Percentiles rank a stretch among this genome's conserved stretches.
Conservation (phyloP, 306 rosid genomes). For the Clitoria ternatea region DNA sequence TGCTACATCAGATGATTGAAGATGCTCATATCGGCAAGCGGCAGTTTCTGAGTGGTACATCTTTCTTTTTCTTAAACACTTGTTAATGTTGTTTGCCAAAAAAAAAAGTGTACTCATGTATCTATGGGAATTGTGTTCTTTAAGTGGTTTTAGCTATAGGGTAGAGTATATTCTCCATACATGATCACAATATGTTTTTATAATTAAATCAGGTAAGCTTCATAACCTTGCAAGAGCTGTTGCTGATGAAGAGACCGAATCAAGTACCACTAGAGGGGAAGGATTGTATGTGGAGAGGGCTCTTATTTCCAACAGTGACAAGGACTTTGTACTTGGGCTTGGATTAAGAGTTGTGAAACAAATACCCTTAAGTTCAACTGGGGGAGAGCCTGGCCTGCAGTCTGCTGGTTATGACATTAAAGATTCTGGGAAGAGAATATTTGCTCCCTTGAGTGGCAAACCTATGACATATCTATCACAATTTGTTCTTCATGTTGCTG, state of each 20-base stretch:
- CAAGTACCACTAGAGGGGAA: slow-evolving; percentile 63
- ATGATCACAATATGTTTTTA: slow-evolving; percentile 25
- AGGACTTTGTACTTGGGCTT: slow-evolving; percentile 75
- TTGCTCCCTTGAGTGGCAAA: slow-evolving; percentile 77
- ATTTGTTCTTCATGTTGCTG: slow-evolving; percentile 92
- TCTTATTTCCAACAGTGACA: slow-evolving; percentile 53
- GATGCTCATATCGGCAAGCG: slow-evolving; percentile 94
- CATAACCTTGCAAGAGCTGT: slow-evolving; percentile 98
- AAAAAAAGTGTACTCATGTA: neutral
- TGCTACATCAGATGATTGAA: slow-evolving; percentile 96
- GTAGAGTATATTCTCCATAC: slow-evolving; percentile 11
- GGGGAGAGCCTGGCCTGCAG: slow-evolving; percentile 51
- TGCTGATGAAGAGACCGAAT: slow-evolving; percentile 88
- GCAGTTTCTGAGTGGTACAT: slow-evolving; percentile 87
- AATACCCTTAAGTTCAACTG: slow-evolving; percentile 50
- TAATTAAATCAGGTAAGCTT: slow-evolving; percentile 70
- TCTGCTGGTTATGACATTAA: slow-evolving; percentile 69
- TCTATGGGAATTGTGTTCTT: neutral
- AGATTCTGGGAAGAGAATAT: slow-evolving; percentile 79
- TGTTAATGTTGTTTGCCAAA: neutral
- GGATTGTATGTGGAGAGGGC: slow-evolving; percentile 56
- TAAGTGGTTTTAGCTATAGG: neutral
- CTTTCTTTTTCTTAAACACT: slow-evolving; percentile 23
- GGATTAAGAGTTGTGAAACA: slow-evolving; percentile 77
- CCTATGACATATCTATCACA: slow-evolving; percentile 84